Base-by-base conservation (phyloP, 2,329 filamentous ascomycete species). In the Dactylellina drechsleri region DNA sequence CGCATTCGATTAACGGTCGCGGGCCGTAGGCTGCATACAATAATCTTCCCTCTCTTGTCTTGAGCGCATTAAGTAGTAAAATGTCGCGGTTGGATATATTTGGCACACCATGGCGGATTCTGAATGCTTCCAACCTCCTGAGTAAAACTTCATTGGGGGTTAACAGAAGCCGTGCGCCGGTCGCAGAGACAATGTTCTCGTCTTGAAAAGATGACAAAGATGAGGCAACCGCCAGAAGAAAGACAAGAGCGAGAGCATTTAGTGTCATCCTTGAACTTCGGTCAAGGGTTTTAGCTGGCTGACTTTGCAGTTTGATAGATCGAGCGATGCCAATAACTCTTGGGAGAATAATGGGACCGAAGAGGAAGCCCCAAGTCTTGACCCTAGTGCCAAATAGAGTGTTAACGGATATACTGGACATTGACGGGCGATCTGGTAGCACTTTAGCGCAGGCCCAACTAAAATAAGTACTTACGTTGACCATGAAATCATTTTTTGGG, bases 71-170 rank as follows among this genome's bases (percentile, higher is more conserved):
- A 61, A 88, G 86, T 8, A 98, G 85, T 23, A 85, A 82, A 59
- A 87, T 84, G 82, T 98, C 93, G 12, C 81, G 73, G 0, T 82
- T 77, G 0, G 87, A 89, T 15, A 73, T n/a, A 0, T 82, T 77
- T 0, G 87, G 89, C 20, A 57, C 31, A 5, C 60, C 68, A 45
- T 65, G 59, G 7, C n/a, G 84, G 0, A 86, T 83, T 0, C 90
- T 86, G 0, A 90, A 80, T 1, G 85, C 81, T 2, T 85, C 82
- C 8, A 98, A 86, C 15, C 94, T 91, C 72, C 87, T 88, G 82
- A 97, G 95, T 75, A 98, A 86, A 40, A 96, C 89, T 80, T 94
- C 91, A 49, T 88, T 90, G n/a, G 92, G 89, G 49, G 91, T 94
- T 79, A 93, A 91, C 2, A 73, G 45, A 16, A 98, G 88, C 40